These are phyloP conservation scores for Fusarium veterinarium DNA, from an alignment of 2,329 filamentous ascomycete genomes.

Conservation along the genomic window DNA sequence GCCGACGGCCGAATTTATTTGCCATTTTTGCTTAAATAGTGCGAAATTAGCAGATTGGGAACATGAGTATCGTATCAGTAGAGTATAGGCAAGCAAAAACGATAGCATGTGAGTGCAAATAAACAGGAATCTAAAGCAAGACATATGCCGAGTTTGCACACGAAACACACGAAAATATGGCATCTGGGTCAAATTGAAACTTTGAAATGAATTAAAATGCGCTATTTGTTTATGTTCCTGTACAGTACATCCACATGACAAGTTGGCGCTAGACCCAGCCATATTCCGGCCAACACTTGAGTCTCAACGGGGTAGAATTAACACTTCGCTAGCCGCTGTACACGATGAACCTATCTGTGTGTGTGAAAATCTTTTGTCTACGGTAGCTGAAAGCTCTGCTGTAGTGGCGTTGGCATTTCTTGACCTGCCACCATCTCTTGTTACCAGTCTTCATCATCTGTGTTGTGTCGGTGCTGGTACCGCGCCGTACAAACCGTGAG, in stretches of 20 bases:
- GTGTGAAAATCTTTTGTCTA: fast-evolving
- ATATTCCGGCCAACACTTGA: background rate
- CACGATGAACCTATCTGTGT: background rate
- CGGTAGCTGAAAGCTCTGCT: background rate
- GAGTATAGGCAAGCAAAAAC: too few species aligned
- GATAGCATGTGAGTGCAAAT: background rate
- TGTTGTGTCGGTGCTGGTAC: background rate
- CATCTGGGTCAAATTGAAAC: fast-evolving
- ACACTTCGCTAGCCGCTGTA: too few species aligned
- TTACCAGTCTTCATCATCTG: background rate
- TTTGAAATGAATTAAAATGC: fast-evolving
- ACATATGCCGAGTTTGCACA: background rate
- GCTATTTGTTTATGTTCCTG: fast-evolving
- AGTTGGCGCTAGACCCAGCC: background rate
- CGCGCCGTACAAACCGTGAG: too few species aligned
- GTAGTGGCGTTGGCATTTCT: background rate
- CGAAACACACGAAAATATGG: fast-evolving
- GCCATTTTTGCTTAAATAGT: fast-evolving
- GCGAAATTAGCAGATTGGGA: fast-evolving
- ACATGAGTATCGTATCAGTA: fast-evolving
- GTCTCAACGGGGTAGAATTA: background rate
- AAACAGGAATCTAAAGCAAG: too few species aligned
- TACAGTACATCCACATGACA: fast-evolving
- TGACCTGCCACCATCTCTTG: fast-evolving
- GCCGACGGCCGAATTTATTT: too few species aligned